Evolutionary conservation across 1,139 yeast species (phyloP).

Genomic region (Lodderomyces margitis): DNA sequence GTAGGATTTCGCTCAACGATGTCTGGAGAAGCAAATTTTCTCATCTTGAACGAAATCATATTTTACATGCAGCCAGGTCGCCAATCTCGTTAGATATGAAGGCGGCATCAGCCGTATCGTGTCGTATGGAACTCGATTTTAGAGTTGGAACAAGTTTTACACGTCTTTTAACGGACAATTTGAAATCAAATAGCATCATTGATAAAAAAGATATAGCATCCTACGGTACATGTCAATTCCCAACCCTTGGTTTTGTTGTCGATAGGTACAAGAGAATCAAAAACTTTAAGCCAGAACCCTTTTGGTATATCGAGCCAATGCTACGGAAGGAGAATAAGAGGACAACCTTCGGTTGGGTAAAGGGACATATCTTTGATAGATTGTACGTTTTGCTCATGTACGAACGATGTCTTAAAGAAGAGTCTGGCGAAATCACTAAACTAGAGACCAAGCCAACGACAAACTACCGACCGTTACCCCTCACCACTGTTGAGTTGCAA

Average conservation of each 20-base stretch:
- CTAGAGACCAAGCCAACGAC: slow-evolving; percentile 64
- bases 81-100: slow-evolving; percentile 65
- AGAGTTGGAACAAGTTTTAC: slow-evolving; percentile 91
- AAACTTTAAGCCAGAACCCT: slow-evolving; percentile 69
- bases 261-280: slow-evolving; percentile 80
- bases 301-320: slow-evolving; percentile 69
- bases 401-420: slow-evolving; percentile 55
- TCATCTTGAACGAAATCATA: slow-evolving; percentile 76
- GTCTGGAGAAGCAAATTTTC: slow-evolving; percentile 81
- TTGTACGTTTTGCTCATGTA: slow-evolving; percentile 60
- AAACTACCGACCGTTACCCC: slow-evolving; percentile 81
- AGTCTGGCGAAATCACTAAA: slow-evolving; percentile 50
- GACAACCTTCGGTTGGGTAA: slow-evolving; percentile 60
- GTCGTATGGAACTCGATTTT: slow-evolving; percentile 84
- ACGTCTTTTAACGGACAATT: slow-evolving; percentile 59
- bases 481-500: slow-evolving; percentile 94
- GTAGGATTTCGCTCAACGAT: slow-evolving; percentile 41
- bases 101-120: slow-evolving; percentile 79
- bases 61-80: slow-evolving; percentile 67
- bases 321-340: slow-evolving; percentile 40
- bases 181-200: slow-evolving; percentile 29
- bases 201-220: slow-evolving; percentile 44
- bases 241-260: slow-evolving; percentile 95
- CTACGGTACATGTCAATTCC: slow-evolving; percentile 96
- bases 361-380: slow-evolving; percentile 72